These are phyloP conservation scores for Boletus rubescentipes DNA, from an alignment of 768 basidiomycete genomes.

Conservation along the genomic window DNA sequence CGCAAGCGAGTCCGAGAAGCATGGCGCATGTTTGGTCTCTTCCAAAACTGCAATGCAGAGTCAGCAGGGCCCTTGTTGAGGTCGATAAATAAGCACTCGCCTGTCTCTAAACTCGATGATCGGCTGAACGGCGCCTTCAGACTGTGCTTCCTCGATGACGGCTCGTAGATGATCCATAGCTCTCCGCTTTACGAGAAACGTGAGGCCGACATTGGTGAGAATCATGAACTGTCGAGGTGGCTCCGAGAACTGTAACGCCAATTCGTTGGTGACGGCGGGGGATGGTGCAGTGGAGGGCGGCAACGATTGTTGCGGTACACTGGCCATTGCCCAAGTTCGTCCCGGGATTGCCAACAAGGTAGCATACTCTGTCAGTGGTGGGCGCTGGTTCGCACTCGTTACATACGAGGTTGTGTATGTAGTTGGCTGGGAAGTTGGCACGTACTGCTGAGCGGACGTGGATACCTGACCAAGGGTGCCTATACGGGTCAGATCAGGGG, in stretches of 20 bases:
- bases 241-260: slow-evolving; percentile 79
- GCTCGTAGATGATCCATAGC: slow-evolving; percentile 83
- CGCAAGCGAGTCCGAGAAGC: slow-evolving; percentile 82
- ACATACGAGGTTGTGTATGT: slow-evolving; percentile 45
- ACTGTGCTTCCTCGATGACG: slow-evolving; percentile 79
- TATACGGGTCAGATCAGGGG: slow-evolving; percentile 74
- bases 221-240: slow-evolving; percentile 80
- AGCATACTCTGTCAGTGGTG: slow-evolving; percentile 75
- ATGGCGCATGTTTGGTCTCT: slow-evolving; percentile 91
- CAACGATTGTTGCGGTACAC: slow-evolving; percentile 40
- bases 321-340: slow-evolving; percentile 79
- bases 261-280: slow-evolving; percentile 69
- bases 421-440: slow-evolving; percentile 35
- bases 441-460: slow-evolving; percentile 36
- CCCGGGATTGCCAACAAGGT: slow-evolving; percentile 78
- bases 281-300: slow-evolving; percentile 41
- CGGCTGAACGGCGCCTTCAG: slow-evolving; percentile 73
- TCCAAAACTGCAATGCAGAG: slow-evolving; percentile 62
- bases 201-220: slow-evolving; percentile 82
- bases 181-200: slow-evolving; percentile 75
- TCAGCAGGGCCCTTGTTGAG: slow-evolving; percentile 1
- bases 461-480: slow-evolving; percentile 69
- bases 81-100: slow-evolving; percentile 37
- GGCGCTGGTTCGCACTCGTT: slow-evolving; percentile 43
- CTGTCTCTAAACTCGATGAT: slow-evolving; percentile 81